These are phyloP conservation scores for Pyricularia sp. DNA, from an alignment of 2,329 filamentous ascomycete species.

Conservation along the genomic window DNA sequence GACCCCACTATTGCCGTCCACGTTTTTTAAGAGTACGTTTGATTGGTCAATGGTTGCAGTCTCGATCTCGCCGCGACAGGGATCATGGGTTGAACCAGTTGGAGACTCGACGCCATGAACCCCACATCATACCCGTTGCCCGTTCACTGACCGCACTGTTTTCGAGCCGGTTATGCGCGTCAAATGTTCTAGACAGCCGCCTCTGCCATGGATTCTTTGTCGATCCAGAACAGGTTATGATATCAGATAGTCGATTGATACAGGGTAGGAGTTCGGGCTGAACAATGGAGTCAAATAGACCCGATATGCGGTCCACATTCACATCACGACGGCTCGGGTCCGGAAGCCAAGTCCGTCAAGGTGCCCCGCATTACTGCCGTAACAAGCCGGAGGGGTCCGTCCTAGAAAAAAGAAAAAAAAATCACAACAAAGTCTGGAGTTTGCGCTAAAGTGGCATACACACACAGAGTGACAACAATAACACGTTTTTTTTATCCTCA, in stretches of 20 bases:
- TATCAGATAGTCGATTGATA: neutral
- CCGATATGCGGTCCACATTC: neutral
- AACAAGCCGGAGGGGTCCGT: neutral
- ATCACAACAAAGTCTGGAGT: neutral
- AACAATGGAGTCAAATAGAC: neutral
- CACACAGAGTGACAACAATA: neutral
- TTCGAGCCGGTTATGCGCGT: neutral
- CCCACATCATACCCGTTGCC: neutral
- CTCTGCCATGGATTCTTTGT: neutral
- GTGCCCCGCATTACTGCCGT: neutral
- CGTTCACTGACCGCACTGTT: neutral
- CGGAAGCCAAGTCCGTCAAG: neutral
- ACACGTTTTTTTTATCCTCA: no score
- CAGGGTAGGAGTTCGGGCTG: neutral
- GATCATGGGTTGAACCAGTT: neutral
- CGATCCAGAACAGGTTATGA: neutral
- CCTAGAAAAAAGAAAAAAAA: neutral
- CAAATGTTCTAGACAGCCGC: neutral
- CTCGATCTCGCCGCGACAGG: neutral
- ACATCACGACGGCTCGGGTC: neutral
- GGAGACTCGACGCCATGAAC: neutral
- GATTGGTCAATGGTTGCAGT: conserved; percentile 2
- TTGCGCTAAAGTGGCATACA: neutral
- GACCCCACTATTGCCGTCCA: neutral
- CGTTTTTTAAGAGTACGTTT: neutral